Percentiles rank a stretch among this genome's conserved stretches.
These are phyloP conservation scores for Gastrodia elata DNA, from an alignment of 106 monocot genomes.

Conservation along the genomic window DNA sequence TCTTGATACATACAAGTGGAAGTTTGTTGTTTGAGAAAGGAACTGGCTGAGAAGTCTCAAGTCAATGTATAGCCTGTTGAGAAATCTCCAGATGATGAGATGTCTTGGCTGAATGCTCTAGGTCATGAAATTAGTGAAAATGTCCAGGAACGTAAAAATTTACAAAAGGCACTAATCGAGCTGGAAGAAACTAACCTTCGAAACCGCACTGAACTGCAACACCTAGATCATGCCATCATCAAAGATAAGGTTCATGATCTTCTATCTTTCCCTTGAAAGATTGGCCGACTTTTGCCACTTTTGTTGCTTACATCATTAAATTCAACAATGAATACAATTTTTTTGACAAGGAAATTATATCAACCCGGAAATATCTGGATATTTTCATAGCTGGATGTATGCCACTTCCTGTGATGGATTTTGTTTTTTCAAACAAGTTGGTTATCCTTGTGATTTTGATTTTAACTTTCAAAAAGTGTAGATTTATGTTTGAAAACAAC, in stretches of 20 bases:
- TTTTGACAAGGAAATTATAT: too few species aligned
- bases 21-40: conserved; percentile 71
- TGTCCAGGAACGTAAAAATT: conserved; percentile 95
- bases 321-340: too few species aligned
- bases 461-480: too few species aligned
- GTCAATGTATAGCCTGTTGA: conserved; percentile 56
- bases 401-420: too few species aligned
- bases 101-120: conserved; percentile 86
- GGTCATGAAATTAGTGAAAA: conserved; percentile 93
- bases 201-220: conserved; percentile 88
- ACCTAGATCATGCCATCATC: conserved; percentile 85
- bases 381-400: too few species aligned
- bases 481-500: too few species aligned
- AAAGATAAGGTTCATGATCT: conserved; percentile 51
- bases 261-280: background rate
- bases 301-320: too few species aligned
- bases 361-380: too few species aligned
- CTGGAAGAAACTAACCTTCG: conserved; percentile 86
- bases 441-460: too few species aligned
- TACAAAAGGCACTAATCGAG: conserved; percentile 93
- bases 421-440: too few species aligned
- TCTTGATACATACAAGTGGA: conserved; percentile 51
- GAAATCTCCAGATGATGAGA: conserved; percentile 65
- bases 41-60: conserved; percentile 84
- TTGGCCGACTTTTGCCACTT: too few species aligned